A percentile compares a stretch with the other conserved stretches of the same genome.
Evolutionary conservation across 1,284 basidiomycete genomes (phyloP).

Genomic region (Rhodotorula sp.): DNA sequence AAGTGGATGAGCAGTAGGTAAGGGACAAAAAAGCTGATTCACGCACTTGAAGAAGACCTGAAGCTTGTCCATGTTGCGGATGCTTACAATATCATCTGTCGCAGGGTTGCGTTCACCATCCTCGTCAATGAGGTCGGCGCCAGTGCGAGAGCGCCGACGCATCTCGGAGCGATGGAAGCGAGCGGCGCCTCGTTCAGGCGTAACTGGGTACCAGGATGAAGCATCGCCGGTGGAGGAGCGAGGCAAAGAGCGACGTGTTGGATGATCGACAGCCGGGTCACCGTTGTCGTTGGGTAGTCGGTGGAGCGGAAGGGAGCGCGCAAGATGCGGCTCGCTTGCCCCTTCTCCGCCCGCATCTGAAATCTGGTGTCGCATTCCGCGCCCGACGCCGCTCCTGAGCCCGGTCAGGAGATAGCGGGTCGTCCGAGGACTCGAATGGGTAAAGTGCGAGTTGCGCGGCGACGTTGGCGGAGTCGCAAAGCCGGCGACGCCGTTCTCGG

Average conservation of each 20-base stretch:
- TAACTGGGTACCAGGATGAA: conserved; percentile 20
- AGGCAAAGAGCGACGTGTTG: not conserved
- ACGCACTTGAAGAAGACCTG: conserved; percentile 39
- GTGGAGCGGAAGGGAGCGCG: not conserved
- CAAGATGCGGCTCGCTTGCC: not conserved
- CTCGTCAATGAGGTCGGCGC: not conserved
- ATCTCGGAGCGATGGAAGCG: not conserved
- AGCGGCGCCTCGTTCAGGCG: not conserved
- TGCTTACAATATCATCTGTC: conserved; percentile 3
- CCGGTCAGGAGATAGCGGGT: not conserved
- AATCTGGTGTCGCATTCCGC: conserved; percentile 7
- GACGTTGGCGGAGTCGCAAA: conserved; percentile 1
- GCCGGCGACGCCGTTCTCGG: not conserved
- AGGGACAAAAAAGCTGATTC: not conserved
- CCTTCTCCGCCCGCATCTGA: not conserved
- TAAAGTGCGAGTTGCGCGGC: not conserved
- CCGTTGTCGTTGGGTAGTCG: not conserved
- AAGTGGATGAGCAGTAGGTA: not conserved
- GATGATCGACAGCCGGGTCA: not conserved
- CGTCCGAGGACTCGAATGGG: not conserved
- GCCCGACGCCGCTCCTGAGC: conserved; percentile 23
- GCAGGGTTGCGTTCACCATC: not conserved
- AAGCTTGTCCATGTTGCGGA: conserved; percentile 38
- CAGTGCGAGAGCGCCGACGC: not conserved
- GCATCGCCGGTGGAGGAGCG: not conserved